Percentiles rank a stretch among this genome's conserved stretches.
phyloP scores from a whole-genome alignment of 495 filamentous ascomycete genomes.

The Podospora tetraspora region DNA sequence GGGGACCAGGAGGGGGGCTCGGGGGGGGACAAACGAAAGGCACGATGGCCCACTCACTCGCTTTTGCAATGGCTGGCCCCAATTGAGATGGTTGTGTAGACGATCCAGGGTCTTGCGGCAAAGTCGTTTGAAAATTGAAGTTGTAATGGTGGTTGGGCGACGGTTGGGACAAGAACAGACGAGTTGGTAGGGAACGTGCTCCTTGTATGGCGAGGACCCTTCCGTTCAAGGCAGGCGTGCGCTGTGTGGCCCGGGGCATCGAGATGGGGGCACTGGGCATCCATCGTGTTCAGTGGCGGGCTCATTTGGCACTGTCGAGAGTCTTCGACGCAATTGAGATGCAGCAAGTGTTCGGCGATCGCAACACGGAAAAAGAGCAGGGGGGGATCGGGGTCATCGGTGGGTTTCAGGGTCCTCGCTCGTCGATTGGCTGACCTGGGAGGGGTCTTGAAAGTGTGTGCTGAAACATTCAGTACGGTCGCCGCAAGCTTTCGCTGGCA shows the following conservation, averaged over 20 bases:
- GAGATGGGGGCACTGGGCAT: slow-evolving; percentile 14
- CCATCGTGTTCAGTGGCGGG: slow-evolving; percentile 12
- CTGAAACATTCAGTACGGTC: not conserved
- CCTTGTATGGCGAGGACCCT: slow-evolving; percentile 10
- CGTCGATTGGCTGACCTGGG: not conserved
- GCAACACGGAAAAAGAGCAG: not conserved
- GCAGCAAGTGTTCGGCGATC: slow-evolving; percentile 8
- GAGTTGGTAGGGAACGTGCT: not conserved
- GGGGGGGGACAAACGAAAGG: not conserved
- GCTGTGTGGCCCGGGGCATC: slow-evolving; percentile 12
- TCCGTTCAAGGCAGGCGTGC: slow-evolving; percentile 1
- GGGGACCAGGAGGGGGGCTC: too few species aligned
- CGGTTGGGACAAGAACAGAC: not conserved
- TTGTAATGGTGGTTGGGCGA: slow-evolving; percentile 1
- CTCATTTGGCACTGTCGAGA: not conserved
- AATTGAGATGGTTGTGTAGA: not conserved
- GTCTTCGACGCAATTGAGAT: slow-evolving; percentile 19
- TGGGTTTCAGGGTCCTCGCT: slow-evolving; percentile 21
- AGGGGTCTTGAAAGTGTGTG: not conserved
- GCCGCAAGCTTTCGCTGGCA: not conserved
- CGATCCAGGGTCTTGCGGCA: not conserved
- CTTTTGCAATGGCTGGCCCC: not conserved
- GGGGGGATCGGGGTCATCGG: slow-evolving; percentile 10
- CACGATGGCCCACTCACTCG: not conserved
- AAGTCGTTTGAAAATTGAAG: not conserved